Percentiles rank a stretch among this genome's conserved stretches.
phyloP scores from a whole-genome alignment of 352 stramenopile genomes.

The Thalassiosira sp. region DNA sequence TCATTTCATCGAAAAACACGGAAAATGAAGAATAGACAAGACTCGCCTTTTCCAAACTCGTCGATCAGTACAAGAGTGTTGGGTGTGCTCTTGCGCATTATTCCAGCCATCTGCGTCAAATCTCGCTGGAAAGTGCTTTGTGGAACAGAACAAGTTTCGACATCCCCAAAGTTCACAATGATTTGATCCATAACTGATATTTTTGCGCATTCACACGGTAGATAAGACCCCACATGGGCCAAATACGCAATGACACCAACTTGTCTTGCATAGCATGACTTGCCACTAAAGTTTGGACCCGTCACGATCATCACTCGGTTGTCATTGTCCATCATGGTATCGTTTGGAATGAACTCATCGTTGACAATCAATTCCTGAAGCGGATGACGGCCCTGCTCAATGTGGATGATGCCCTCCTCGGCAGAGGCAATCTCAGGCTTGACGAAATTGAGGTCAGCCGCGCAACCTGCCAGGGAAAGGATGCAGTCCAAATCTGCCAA shows the following conservation, averaged over 20 bases:
- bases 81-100: slow-evolving; percentile 64
- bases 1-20: too few relatives aligned
- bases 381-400: slow-evolving; percentile 77
- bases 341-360: slow-evolving; percentile 78
- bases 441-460: slow-evolving; percentile 74
- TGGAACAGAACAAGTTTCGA: slow-evolving; percentile 81
- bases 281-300: slow-evolving; percentile 81
- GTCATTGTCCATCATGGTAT: slow-evolving; percentile 60
- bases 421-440: slow-evolving; percentile 63
- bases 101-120: slow-evolving; percentile 80
- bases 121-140: slow-evolving; percentile 83
- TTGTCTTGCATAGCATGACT: slow-evolving; percentile 78
- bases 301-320: slow-evolving; percentile 73
- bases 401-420: slow-evolving; percentile 59
- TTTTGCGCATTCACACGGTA: slow-evolving; percentile 73
- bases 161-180: slow-evolving; percentile 69
- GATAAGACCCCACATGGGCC: slow-evolving; percentile 77
- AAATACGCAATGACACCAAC: slow-evolving; percentile 82
- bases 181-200: slow-evolving; percentile 82
- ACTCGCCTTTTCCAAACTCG: slow-evolving; percentile 82
- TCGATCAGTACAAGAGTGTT: slow-evolving; percentile 80
- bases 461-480: slow-evolving; percentile 70
- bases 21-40: too few relatives aligned
- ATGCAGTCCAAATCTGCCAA: slow-evolving; percentile 80
- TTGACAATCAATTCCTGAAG: slow-evolving; percentile 82